Percentiles rank a stretch among this genome's conserved stretches.
phyloP scores from a whole-genome alignment of 2,329 filamentous ascomycete species.

The Penicillium sp. region DNA sequence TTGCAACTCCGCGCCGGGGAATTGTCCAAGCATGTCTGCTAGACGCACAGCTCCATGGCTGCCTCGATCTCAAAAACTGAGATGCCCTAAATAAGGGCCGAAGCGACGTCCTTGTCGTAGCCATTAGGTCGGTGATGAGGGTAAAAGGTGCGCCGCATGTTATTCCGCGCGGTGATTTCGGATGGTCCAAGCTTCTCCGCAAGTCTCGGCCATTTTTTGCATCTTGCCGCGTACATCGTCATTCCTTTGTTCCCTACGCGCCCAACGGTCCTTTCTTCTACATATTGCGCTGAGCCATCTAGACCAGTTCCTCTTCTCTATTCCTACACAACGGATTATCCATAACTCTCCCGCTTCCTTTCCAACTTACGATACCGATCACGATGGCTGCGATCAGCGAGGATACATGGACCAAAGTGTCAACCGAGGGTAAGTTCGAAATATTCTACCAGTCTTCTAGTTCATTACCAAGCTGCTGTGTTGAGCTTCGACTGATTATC shows the following conservation, averaged over 20 bases:
- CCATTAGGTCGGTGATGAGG: conserved; percentile 23
- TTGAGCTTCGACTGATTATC: neutral
- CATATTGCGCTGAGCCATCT: too few species aligned
- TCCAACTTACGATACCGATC: neutral
- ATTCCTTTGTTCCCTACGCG: neutral
- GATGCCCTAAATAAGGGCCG: conserved; percentile 33
- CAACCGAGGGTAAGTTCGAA: conserved; percentile 39
- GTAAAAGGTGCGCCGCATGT: conserved; percentile 20
- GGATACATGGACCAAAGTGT: conserved; percentile 41
- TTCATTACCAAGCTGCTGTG: neutral
- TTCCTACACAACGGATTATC: too few species aligned
- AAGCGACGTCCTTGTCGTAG: conserved; percentile 27
- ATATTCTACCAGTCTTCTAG: neutral
- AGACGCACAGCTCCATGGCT: conserved; percentile 32
- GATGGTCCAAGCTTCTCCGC: conserved; percentile 38
- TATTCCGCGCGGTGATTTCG: conserved; percentile 30
- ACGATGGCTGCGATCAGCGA: conserved; percentile 34
- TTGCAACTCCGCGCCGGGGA: conserved; percentile 31
- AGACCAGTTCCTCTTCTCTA: neutral
- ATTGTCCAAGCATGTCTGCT: conserved; percentile 24
- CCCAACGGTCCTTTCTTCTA: conserved; percentile 3
- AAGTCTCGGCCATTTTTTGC: conserved; percentile 22
- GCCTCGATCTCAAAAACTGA: conserved; percentile 21
- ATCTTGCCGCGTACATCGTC: conserved; percentile 5
- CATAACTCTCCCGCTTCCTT: neutral